Conservation (phyloP, 2,329 filamentous ascomycete species). For the Fusarium sp. region DNA sequence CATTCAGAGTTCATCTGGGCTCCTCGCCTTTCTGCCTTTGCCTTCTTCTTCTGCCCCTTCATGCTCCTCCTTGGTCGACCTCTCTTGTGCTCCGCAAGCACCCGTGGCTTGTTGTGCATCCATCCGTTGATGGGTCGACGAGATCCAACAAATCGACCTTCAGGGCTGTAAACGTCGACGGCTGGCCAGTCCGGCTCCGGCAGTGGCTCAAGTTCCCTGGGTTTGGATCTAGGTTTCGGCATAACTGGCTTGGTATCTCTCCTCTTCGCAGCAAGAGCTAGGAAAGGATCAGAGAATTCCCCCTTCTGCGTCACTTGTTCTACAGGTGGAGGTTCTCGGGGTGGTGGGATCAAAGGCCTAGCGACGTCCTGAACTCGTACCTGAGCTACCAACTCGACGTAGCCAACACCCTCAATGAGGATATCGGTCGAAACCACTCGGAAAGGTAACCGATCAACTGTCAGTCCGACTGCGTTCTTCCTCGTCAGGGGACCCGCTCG, state of each 20-base stretch:
- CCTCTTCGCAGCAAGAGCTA: slow-evolving; percentile 43
- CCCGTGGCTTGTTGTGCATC: slow-evolving; percentile 69
- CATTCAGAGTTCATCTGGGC: slow-evolving; percentile 2
- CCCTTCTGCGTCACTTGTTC: slow-evolving; percentile 3
- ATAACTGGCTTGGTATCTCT: slow-evolving; percentile 27
- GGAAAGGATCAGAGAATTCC: slow-evolving; percentile 38
- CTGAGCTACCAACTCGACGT: slow-evolving; percentile 90
- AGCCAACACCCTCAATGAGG: slow-evolving; percentile 91
- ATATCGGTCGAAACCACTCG: slow-evolving; percentile 85
- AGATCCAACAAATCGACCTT: slow-evolving; percentile 81
- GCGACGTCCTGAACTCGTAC: slow-evolving; percentile 69
- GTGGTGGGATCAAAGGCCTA: slow-evolving; percentile 5
- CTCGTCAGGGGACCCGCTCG: slow-evolving; percentile 80
- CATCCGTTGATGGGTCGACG: slow-evolving; percentile 79
- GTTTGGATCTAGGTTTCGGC: slow-evolving; percentile 1
- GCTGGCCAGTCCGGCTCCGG: slow-evolving; percentile 68
- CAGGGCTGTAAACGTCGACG: slow-evolving; percentile 87
- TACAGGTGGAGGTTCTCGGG: background rate
- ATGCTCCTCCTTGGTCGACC: slow-evolving; percentile 76
- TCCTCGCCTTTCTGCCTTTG: slow-evolving; percentile 48
- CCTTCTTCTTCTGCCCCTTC: slow-evolving; percentile 67
- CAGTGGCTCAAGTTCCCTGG: slow-evolving; percentile 23
- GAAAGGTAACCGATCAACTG: slow-evolving; percentile 80
- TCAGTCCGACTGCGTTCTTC: slow-evolving; percentile 71
- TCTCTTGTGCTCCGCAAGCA: slow-evolving; percentile 61